Percentiles rank a stretch among this genome's conserved stretches.
phyloP scores from a whole-genome alignment of 768 basidiomycete species.

The Amanita rimosa region DNA sequence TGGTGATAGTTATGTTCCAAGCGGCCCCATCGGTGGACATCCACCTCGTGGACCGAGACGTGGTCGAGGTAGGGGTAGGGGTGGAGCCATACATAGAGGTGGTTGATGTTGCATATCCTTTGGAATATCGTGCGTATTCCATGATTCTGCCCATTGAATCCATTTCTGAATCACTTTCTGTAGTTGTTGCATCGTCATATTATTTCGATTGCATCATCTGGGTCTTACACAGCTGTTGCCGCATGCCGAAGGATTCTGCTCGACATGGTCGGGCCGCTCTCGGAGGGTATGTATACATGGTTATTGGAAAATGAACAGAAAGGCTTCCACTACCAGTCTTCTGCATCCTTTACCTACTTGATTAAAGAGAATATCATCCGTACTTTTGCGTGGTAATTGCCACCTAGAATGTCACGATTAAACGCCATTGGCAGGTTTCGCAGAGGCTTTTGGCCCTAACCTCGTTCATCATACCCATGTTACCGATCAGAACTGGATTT shows the following conservation, averaged over 20 bases:
- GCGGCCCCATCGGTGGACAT: neutral
- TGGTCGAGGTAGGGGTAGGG: conserved; percentile 3
- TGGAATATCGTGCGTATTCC: neutral
- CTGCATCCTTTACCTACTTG: too few relatives aligned
- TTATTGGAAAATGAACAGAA: too few relatives aligned
- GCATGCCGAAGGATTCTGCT: neutral
- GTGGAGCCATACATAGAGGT: conserved; percentile 1
- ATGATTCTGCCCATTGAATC: neutral
- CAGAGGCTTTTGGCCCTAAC: too few relatives aligned
- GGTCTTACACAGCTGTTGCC: neutral
- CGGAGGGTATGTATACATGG: too few relatives aligned
- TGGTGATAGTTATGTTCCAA: neutral
- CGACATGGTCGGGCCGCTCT: too few relatives aligned
- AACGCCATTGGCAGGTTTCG: too few relatives aligned
- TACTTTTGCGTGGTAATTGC: too few relatives aligned
- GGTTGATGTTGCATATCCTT: neutral
- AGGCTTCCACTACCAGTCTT: too few relatives aligned
- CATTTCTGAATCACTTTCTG: neutral
- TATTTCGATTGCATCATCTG: neutral
- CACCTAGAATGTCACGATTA: too few relatives aligned
- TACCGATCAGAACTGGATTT: conserved; percentile 16
- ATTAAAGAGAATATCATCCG: too few relatives aligned
- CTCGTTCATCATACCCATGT: neutral
- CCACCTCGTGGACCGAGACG: conserved; percentile 3
- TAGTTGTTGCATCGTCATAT: neutral